Base-by-base conservation (phyloP, 1,139 yeast genomes). In the Suhomyces chickasaworum region DNA sequence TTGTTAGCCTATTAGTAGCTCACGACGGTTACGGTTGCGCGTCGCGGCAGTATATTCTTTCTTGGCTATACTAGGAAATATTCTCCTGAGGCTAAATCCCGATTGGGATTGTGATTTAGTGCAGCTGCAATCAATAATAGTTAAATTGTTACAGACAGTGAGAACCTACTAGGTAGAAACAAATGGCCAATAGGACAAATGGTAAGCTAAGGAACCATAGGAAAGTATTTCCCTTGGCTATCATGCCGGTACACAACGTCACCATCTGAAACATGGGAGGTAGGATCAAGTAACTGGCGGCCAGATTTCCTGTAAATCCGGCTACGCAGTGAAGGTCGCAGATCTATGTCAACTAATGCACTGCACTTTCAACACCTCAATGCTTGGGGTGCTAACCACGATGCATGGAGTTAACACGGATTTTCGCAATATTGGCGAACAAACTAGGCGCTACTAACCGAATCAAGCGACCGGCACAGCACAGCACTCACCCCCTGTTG, bases 271-370 rank as follows among this genome's bases (percentile, higher is more conserved):
- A 13, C 17, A 13, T 29, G 32, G 13, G 13, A 4, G 17, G 12
- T 13, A n/a, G 17, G 13, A 25, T 10, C 13, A 25, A 10, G 5
- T 7, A 6, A 7, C 13, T 8, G n/a, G 29, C 29, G 29, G 5
- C 13, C 29, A 2, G 3, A 13, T 6, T 10, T 8, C 13, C 13
- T 3, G 17, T 9, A 17, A 10, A 22, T 16, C 37, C 29, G 37
- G 23, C 37, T 35, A 21, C 29, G 37, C 37, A 35, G 37, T 35
- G 29, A 35, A 35, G 37, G 37, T 20, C 25, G 37, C 37, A 21
- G 32, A 29, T 29, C 32, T 29, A 7, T 29, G 32, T 29, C 32
- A 29, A 29, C 32, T 29, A 29, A 29, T 13, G 32, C 32, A 29
- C 18, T 29, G 13, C 13, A n/a, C n/a, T n/a, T n/a, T n/a, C 31